Conservation (phyloP, 2,329 filamentous ascomycete genomes). For the Colletotrichum gloeosporioides region DNA sequence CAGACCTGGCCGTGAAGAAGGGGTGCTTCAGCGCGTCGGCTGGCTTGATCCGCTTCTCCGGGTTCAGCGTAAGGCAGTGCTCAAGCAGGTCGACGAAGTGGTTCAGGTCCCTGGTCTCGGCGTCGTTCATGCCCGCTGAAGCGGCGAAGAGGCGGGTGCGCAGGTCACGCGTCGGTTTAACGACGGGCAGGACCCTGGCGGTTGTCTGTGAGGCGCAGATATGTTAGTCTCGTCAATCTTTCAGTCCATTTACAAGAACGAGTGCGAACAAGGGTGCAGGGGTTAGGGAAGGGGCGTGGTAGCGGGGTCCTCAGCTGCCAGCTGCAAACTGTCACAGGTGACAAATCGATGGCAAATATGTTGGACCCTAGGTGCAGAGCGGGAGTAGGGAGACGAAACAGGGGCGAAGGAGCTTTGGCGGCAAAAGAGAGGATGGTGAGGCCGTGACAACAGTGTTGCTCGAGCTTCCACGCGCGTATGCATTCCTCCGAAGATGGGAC, state of each 20-base stretch:
- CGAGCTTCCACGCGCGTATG: neutral
- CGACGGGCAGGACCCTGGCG: slow-evolving; percentile 69
- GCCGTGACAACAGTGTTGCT: neutral
- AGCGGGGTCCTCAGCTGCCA: neutral
- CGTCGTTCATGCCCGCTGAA: slow-evolving; percentile 74
- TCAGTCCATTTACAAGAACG: neutral
- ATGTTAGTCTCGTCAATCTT: slow-evolving; percentile 17
- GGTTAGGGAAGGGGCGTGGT: neutral
- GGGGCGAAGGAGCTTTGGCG: neutral
- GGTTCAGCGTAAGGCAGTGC: slow-evolving; percentile 86
- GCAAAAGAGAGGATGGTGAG: slow-evolving; percentile 2
- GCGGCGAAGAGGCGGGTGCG: slow-evolving; percentile 80
- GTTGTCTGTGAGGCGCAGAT: slow-evolving; percentile 57
- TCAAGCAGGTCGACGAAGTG: slow-evolving; percentile 89
- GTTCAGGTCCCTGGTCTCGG: slow-evolving; percentile 78
- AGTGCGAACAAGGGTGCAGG: neutral
- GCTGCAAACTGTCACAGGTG: neutral
- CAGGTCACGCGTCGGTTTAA: slow-evolving; percentile 82
- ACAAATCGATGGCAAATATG: neutral
- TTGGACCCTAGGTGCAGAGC: slow-evolving; percentile 6
- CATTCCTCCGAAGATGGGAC: slow-evolving; percentile 1
- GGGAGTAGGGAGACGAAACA: neutral
- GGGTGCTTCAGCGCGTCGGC: slow-evolving; percentile 87
- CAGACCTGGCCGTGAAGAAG: slow-evolving; percentile 69
- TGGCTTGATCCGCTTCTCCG: slow-evolving; percentile 89